A percentile compares a stretch with the other conserved stretches of the same genome.
phyloP scores from a whole-genome alignment of 768 basidiomycete genomes.

The Boletus sp. region DNA sequence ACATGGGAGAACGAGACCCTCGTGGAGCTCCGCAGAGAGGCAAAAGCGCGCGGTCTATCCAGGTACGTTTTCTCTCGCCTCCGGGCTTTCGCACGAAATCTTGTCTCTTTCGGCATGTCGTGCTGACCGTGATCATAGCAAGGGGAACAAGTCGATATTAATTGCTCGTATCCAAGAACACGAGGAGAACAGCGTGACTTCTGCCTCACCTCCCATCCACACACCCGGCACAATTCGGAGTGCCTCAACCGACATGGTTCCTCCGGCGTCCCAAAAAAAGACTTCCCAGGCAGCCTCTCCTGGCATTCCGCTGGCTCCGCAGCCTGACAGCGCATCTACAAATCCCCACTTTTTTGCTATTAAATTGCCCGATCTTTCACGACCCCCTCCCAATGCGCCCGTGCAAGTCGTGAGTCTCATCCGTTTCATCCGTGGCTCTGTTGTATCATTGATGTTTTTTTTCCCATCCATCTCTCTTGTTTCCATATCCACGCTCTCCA shows the following conservation, averaged over 20 bases:
- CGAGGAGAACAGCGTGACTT: constrained; percentile 34
- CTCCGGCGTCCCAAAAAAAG: constrained; percentile 20
- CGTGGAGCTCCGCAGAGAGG: constrained; percentile 49
- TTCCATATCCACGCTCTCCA: background rate
- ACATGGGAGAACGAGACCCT: constrained; percentile 54
- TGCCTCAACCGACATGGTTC: constrained; percentile 21
- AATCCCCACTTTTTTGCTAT: constrained; percentile 43
- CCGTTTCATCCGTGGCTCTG: constrained; percentile 2
- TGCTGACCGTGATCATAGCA: constrained; percentile 34
- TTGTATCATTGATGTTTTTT: constrained; percentile 2
- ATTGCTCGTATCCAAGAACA: constrained; percentile 52
- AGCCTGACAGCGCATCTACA: constrained; percentile 9
- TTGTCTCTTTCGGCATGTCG: background rate
- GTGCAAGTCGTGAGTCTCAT: constrained; percentile 55
- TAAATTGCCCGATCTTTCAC: constrained; percentile 54
- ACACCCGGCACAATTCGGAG: constrained; percentile 22
- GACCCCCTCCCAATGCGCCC: constrained; percentile 39
- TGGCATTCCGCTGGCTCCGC: constrained; percentile 40
- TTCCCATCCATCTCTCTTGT: background rate
- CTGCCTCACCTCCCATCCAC: constrained; percentile 1
- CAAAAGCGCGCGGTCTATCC: constrained; percentile 53
- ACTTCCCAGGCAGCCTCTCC: constrained; percentile 34
- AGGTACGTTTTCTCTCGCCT: constrained; percentile 36
- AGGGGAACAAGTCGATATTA: constrained; percentile 56
- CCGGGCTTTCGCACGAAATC: background rate